Evolutionary conservation across 225 moss, liverwort and hornwort species (phyloP), one percentile per base, ranked within the genome.

Genomic region (Sphagnum contortum): DNA sequence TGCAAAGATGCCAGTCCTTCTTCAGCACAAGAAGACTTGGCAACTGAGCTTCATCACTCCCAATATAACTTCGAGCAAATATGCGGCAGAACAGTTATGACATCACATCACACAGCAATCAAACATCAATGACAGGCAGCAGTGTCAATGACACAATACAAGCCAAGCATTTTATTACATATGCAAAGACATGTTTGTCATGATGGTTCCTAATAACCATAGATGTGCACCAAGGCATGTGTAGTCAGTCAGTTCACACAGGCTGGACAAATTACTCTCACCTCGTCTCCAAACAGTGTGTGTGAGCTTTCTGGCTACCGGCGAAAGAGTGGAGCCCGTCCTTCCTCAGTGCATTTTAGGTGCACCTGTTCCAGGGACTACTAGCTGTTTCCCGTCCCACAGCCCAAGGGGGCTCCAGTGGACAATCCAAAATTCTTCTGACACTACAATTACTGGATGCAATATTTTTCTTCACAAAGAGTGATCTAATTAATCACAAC

Each of bases 361-460:
- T 95, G 91, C 94, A 95, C 94, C 94, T 94, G 94, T 94, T 88
- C 89, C 91, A 91, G 91, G 88, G 83, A 83, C 85, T 73, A 77
- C 29, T 29, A 74, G 71, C 77, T 73, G 74, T 75, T 78, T 87
- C 80, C 84, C 83, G 87, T 86, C 81, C 79, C 79, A 79, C 83
- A 74, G 80, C 87, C 87, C 83, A 61, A 67, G 78, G 75, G 79
- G 89, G 81, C 89, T 77, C 91, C 81, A 82, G 75, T 77, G 84
- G 77, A 85, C 70, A 91, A 71, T 29, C n/a, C 3, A 12, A 4
- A 84, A 85, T 88, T 79, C 83, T 85, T 74, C 77, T 65, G 86
- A 78, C 77, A 73, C 76, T 79, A 81, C 74, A 77, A 77, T 77
- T 71, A 76, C 80, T 78, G 83, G 91, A 91, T 89, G 63, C 81